Base-by-base conservation (phyloP, 345 rosid genomes). In the Garcia nutans region DNA sequence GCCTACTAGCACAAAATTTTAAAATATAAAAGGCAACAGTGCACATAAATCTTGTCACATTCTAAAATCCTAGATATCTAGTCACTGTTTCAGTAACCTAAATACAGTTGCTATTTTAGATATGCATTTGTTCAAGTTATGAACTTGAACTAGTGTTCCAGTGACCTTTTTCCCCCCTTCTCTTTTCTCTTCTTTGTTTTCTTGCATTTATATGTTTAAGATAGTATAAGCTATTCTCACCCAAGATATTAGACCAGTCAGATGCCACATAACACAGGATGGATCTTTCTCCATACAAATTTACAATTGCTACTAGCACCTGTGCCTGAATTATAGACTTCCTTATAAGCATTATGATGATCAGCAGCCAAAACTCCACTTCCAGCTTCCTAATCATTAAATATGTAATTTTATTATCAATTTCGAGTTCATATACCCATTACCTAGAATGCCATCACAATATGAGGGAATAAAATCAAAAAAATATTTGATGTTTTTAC, bases 281-380 rank as follows among this genome's bases (percentile, higher is more conserved):
- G 56, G 55, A 6, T 28, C 65, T 64, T 49, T 63, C 59, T 64
- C 33, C 65, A 24, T 22, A 54, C 20, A 41, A 79, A 72, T 22
- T 22, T 6, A 31, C 23, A 37, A 37, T 50, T 65, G 47, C 65
- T 19, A 28, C 11, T 15, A 65, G 47, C 22, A 47, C 37, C 52
- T 52, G 49, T 15, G 31, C 33, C 65, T 62, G 44, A 69, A 52
- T 11, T 28, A 9, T 47, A 26, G 65, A 52, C 61, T 20, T 47
- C 16, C 11, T 28, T 5, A 37, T 44, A 49, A 49, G 69, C 62
- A 65, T 6, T 20, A 63, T n/a, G 9, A 33, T 16, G 59, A 56
- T 55, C 69, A 72, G 59, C 74, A 52, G 57, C 72, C 54, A 26
- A 45, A 61, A 66, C 58, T 68, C 58, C 13, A 23, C 68, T 72